Percentiles rank a stretch among this genome's conserved stretches.
Conservation (phyloP, 306 rosid species). For the Leucaena leucocephala region DNA sequence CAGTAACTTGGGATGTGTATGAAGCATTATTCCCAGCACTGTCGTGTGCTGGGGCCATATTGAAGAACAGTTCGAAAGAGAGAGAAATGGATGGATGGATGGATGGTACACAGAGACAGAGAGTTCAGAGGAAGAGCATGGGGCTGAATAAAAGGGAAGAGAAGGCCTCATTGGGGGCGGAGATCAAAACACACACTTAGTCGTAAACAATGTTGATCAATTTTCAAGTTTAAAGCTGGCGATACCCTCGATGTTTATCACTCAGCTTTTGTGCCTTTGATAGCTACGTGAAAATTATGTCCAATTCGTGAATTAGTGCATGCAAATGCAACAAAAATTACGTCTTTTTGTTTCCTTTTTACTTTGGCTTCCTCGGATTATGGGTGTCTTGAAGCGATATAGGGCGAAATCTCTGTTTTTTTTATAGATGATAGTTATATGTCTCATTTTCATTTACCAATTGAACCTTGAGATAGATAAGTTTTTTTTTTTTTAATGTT, state of each 20-base stretch:
- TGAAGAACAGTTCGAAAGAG: neutral
- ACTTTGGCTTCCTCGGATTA: neutral
- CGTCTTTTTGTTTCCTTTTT: neutral
- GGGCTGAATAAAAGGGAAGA: slow-evolving; percentile 16
- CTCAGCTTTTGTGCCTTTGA: slow-evolving; percentile 2
- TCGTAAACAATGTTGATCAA: slow-evolving; percentile 45
- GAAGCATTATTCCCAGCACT: slow-evolving; percentile 30
- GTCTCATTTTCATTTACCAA: no score
- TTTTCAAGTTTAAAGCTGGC: slow-evolving; percentile 46
- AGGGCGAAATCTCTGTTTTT: no score
- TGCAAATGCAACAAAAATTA: neutral
- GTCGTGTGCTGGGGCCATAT: slow-evolving; percentile 45
- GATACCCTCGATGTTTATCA: slow-evolving; percentile 43
- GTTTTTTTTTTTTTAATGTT: neutral
- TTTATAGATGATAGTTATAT: no score
- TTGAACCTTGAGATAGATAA: no score
- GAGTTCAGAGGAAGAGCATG: neutral
- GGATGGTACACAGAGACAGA: neutral
- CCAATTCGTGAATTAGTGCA: neutral
- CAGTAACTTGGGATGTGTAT: slow-evolving; percentile 58
- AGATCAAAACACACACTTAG: slow-evolving; percentile 68
- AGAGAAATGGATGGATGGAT: neutral
- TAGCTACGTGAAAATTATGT: neutral
- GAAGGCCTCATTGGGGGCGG: slow-evolving; percentile 45
- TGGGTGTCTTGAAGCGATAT: slow-evolving; percentile 1